Evolutionary conservation across 1,284 basidiomycete genomes (phyloP).

Genomic region (Cutaneotrichosporon sp.): DNA sequence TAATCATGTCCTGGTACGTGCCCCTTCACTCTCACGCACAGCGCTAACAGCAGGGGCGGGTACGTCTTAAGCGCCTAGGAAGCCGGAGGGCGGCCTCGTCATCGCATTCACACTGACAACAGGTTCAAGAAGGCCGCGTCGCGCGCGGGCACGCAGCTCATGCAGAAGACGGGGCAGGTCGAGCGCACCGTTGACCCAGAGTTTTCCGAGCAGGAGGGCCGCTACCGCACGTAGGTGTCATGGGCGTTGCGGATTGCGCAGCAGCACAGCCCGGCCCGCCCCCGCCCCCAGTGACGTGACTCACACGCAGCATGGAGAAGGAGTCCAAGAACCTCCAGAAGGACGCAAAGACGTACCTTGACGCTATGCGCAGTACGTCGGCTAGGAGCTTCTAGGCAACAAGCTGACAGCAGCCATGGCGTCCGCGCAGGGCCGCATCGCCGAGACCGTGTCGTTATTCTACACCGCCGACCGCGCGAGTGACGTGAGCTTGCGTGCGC

Average conservation of each 20-base stretch:
- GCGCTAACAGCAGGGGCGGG: conserved; percentile 17
- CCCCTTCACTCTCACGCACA: no score
- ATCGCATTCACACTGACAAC: conserved; percentile 12
- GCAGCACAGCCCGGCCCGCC: not conserved
- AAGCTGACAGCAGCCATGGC: conserved; percentile 72
- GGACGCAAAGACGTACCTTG: conserved; percentile 91
- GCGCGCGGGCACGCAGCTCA: conserved; percentile 86
- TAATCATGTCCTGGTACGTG: conserved; percentile 19
- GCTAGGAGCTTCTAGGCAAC: not conserved
- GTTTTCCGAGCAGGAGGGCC: conserved; percentile 88
- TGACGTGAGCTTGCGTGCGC: conserved; percentile 56
- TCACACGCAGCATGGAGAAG: conserved; percentile 76
- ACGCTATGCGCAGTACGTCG: conserved; percentile 80
- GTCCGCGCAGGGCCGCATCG: conserved; percentile 86
- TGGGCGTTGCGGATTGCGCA: not conserved
- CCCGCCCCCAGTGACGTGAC: not conserved
- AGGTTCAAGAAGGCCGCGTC: conserved; percentile 95
- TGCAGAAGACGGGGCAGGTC: conserved; percentile 97
- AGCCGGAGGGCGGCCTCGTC: not conserved
- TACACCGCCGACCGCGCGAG: conserved; percentile 83
- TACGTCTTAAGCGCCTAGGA: conserved; percentile 2
- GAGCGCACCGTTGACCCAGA: conserved; percentile 93
- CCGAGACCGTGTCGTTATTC: conserved; percentile 91
- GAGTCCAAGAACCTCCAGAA: conserved; percentile 90
- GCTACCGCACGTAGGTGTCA: conserved; percentile 85